phyloP scores from a whole-genome alignment of 2,329 filamentous ascomycete species.

The Ophiosphaerella narmari region DNA sequence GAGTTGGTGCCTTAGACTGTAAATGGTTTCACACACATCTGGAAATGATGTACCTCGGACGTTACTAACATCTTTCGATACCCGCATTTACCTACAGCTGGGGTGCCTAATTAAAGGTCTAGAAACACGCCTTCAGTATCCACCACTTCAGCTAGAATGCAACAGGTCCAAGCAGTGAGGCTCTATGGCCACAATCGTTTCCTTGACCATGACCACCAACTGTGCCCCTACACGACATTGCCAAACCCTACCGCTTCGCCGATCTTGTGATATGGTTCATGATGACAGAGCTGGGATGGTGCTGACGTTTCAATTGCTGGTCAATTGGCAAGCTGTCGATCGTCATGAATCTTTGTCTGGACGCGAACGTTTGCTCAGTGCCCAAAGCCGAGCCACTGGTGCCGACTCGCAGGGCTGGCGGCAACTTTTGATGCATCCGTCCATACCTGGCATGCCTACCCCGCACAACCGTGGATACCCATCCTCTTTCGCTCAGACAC shows the following conservation, averaged over 20 bases:
- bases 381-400: conserved; percentile 15
- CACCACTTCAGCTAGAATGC: no score
- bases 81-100: not conserved
- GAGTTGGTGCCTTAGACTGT: not conserved
- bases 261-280: not conserved
- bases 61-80: not conserved
- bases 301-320: not conserved
- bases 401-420: conserved; percentile 1
- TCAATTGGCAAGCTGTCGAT: not conserved
- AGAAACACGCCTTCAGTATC: no score
- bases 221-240: not conserved
- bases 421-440: not conserved
- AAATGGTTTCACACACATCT: not conserved
- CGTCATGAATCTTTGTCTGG: conserved; percentile 4
- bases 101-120: no score
- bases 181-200: not conserved
- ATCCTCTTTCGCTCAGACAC: no score
- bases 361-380: conserved; percentile 15
- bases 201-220: not conserved
- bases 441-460: conserved; percentile 3
- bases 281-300: not conserved
- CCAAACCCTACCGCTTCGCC: not conserved
- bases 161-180: not conserved
- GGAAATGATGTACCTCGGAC: no score
- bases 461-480: conserved; percentile 1